A percentile compares a stretch with the other conserved stretches of the same genome.
These are phyloP conservation scores for Thraustotheca clavata DNA, from an alignment of 352 stramenopile genomes.

Conservation along the genomic window DNA sequence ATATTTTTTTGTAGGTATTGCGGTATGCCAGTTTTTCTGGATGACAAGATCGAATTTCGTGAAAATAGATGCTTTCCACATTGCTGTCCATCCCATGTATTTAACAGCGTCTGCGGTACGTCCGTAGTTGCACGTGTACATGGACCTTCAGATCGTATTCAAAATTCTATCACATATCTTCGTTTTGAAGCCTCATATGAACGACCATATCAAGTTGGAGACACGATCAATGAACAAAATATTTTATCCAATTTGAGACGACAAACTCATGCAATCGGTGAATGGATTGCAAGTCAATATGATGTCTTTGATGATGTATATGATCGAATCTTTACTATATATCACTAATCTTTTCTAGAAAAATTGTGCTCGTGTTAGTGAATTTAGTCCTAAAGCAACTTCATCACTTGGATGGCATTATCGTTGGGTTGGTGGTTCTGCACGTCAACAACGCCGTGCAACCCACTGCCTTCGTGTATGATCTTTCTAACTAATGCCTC, in stretches of 20 bases:
- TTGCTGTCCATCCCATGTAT: constrained; percentile 15
- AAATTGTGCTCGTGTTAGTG: not conserved
- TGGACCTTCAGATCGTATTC: not conserved
- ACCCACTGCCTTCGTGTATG: constrained; percentile 13
- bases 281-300: constrained; percentile 20
- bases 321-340: too few species aligned
- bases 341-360: not conserved
- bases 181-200: constrained; percentile 21
- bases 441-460: constrained; percentile 12
- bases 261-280: constrained; percentile 6
- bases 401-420: constrained; percentile 19
- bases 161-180: constrained; percentile 16
- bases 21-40: not conserved
- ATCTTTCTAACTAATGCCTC: not conserved
- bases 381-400: constrained; percentile 14
- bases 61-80: constrained; percentile 19
- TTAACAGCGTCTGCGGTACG: constrained; percentile 19
- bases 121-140: constrained; percentile 5
- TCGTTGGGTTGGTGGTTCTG: constrained; percentile 15
- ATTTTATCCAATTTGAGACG: constrained; percentile 11
- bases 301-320: constrained; percentile 14
- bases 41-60: not conserved
- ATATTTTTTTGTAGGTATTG: not conserved
- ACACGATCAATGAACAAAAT: constrained; percentile 7
- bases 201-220: not conserved